These are phyloP conservation scores for Chlamydomonas asymmetrica DNA, from an alignment of 139 green algal genomes.

Conservation along the genomic window DNA sequence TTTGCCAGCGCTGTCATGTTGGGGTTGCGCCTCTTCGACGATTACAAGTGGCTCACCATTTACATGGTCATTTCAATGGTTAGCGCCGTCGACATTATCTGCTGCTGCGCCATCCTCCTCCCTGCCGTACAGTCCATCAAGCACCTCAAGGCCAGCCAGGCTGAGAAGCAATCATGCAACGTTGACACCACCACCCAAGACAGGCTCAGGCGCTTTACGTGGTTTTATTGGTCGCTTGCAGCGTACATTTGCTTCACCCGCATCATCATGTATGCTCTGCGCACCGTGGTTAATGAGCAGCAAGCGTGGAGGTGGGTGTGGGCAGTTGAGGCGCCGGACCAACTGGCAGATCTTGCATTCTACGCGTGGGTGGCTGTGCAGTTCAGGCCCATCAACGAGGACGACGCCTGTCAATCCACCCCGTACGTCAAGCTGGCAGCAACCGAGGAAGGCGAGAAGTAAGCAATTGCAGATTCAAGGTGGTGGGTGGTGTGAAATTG, in stretches of 20 bases:
- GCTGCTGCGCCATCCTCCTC: constrained; percentile 98
- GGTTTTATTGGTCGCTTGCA: constrained; percentile 93
- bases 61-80: constrained; percentile 90
- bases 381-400: constrained; percentile 68
- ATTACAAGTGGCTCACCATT: constrained; percentile 92
- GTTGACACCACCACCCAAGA: constrained; percentile 74
- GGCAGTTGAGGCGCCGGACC: constrained; percentile 57
- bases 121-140: constrained; percentile 98
- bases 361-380: constrained; percentile 82
- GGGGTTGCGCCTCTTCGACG: constrained; percentile 65
- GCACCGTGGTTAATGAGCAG: constrained; percentile 73
- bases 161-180: no score
- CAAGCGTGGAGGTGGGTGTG: constrained; percentile 82
- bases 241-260: constrained; percentile 98
- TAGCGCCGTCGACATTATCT: constrained; percentile 98
- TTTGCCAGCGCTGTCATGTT: constrained; percentile 93
- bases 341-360: constrained; percentile 88
- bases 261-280: constrained; percentile 96
- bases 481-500: no score
- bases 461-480: no score
- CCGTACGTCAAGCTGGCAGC: constrained; percentile 78
- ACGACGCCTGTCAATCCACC: no score
- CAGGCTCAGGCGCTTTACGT: constrained; percentile 92
- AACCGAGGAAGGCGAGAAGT: constrained; percentile 66
- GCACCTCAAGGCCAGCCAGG: constrained; percentile 76